Conservation (phyloP, 2,329 filamentous ascomycete genomes). For the Pyrenophora tritici-repentis region DNA sequence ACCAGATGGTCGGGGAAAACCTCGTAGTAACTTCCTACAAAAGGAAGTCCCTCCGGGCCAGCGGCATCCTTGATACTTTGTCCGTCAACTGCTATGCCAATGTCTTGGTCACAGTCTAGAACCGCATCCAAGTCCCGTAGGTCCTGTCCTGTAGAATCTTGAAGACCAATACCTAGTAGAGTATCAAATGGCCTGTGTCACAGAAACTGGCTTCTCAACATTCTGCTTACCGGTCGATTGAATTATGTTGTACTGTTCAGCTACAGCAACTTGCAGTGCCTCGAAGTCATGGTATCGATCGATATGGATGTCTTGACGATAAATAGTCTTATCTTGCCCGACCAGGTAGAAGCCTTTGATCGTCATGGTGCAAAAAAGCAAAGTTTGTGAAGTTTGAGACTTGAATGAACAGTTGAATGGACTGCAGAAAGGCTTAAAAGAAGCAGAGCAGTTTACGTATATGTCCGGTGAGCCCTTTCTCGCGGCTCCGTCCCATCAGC, state of each 20-base stretch:
- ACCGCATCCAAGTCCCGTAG: conserved; percentile 18
- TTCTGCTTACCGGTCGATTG: conserved; percentile 8
- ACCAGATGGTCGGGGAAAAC: conserved; percentile 22
- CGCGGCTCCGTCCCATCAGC: background rate
- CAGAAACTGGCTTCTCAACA: background rate
- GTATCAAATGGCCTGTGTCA: background rate
- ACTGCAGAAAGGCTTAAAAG: background rate
- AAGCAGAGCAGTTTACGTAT: conserved; percentile 2
- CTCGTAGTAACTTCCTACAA: conserved; percentile 21
- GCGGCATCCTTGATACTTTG: conserved; percentile 13
- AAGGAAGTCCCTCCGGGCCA: conserved; percentile 17
- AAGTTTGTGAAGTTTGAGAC: background rate
- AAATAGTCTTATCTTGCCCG: conserved; percentile 19
- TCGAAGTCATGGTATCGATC: conserved; percentile 23
- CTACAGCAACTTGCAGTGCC: conserved; percentile 19
- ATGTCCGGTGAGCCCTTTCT: background rate
- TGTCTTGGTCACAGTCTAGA: conserved; percentile 18
- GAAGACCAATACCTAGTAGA: conserved; percentile 12
- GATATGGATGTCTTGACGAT: conserved; percentile 21
- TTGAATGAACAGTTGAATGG: background rate
- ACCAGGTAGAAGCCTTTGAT: conserved; percentile 23
- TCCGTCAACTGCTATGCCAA: conserved; percentile 18
- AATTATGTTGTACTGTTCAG: conserved; percentile 23
- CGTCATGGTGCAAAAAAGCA: conserved; percentile 9
- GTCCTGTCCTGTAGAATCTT: conserved; percentile 15